Base-by-base conservation (phyloP, 345 rosid species). In the Corchorus capsularis region DNA sequence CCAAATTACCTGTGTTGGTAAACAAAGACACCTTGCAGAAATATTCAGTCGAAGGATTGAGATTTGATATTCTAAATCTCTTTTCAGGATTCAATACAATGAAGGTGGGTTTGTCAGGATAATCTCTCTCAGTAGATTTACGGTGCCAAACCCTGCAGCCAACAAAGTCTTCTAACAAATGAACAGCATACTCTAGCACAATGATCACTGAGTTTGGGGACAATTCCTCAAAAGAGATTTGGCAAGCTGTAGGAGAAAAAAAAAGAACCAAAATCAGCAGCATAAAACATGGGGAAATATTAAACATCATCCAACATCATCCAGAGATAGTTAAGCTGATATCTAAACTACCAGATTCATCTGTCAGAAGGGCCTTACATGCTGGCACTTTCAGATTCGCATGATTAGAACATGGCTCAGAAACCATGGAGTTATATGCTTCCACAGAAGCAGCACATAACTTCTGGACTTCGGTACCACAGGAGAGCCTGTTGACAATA, bases 401-500 rank as follows among this genome's bases (percentile, higher is more conserved):
- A 54, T 74, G 77, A 19, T 72, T 62, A 71, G 43, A 73, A 35
- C 20, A 69, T 52, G 74, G 39, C 45, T 76, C 78, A 47, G 79
- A 65, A 11, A 63, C 27, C 75, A 69, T 68, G 41, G 85, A 77
- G 84, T 89, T 89, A 78, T 87, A 81, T 77, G 81, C 82, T 78
- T 91, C 89, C 41, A 91, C 70, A 27, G 94, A 91, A 81, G 89
- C 82, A 62, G 88, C 84, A 77, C 98, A 93, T 72, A 93, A 78
- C 55, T 86, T 83, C 86, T 93, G 98, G 47, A 93, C 92, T 77
- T 87, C 84, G 4, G 87, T 84, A 60, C 96, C 94, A 2, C 96
- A 90, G 22, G 89, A 86, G 50, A 93, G 90, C 76, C 98, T 85
- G 66, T 86, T 93, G 13, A 91, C 98, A 75, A 93, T 89, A 63